A percentile compares a stretch with the other conserved stretches of the same genome.
These are phyloP conservation scores for Protostelium mycophagum DNA, from an alignment of 78 protist genomes.

Conservation along the genomic window DNA sequence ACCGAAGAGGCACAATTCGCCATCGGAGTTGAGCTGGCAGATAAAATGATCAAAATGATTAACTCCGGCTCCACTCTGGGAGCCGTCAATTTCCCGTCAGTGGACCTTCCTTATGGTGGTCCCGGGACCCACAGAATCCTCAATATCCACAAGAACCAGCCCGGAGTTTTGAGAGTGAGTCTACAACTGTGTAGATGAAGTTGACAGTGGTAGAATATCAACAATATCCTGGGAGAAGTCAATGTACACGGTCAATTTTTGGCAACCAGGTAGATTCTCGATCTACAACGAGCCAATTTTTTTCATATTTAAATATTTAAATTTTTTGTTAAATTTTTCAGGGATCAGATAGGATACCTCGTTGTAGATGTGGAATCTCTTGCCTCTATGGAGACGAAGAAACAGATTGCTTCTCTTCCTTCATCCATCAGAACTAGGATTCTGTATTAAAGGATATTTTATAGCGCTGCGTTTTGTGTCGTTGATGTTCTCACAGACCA, in stretches of 20 bases:
- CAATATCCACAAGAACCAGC: conserved; percentile 82
- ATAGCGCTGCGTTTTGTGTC: no score
- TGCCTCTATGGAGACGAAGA: conserved; percentile 65
- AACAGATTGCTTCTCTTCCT: conserved; percentile 50
- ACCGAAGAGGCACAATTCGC: conserved; percentile 92
- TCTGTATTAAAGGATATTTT: conserved; percentile 55
- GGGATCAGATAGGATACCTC: conserved; percentile 68
- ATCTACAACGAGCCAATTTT: no score
- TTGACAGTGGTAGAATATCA: conserved; percentile 39
- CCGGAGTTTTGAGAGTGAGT: conserved; percentile 80
- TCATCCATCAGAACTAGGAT: conserved; percentile 71
- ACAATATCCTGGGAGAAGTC: conserved; percentile 51
- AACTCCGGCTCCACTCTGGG: conserved; percentile 74
- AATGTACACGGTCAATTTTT: conserved; percentile 66
- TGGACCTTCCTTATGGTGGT: conserved; percentile 30
- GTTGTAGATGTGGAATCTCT: conserved; percentile 64
- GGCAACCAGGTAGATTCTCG: conserved; percentile 21
- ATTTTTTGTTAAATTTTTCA: no score
- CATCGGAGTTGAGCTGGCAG: conserved; percentile 87
- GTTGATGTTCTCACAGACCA: no score
- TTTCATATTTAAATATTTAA: no score
- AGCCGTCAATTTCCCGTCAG: conserved; percentile 88
- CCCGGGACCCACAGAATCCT: conserved; percentile 70
- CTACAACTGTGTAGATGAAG: background rate
- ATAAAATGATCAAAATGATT: conserved; percentile 46